phyloP scores from a whole-genome alignment of 208 protist species.

The Trypanosoma scelopori region DNA sequence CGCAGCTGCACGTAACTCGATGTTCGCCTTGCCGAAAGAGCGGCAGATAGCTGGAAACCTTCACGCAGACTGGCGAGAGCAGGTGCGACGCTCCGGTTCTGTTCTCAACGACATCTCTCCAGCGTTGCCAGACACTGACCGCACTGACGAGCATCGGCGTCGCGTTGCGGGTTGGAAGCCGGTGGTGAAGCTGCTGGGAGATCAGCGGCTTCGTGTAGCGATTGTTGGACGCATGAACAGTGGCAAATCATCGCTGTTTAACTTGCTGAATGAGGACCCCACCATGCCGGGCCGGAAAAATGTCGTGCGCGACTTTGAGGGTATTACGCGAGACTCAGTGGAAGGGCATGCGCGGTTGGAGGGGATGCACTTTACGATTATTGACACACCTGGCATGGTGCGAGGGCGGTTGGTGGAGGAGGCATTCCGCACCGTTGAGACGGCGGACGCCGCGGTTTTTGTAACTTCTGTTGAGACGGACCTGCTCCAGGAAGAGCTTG shows the following conservation, averaged over 20 bases:
- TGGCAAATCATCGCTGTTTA: slow-evolving; percentile 91
- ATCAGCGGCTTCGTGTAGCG: slow-evolving; percentile 83
- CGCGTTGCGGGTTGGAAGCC: slow-evolving; percentile 79
- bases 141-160: slow-evolving; percentile 71
- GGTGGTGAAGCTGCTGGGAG: slow-evolving; percentile 76
- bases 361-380: slow-evolving; percentile 85
- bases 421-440: slow-evolving; percentile 81
- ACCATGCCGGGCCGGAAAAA: slow-evolving; percentile 56
- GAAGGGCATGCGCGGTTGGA: slow-evolving; percentile 69
- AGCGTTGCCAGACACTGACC: slow-evolving; percentile 50
- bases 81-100: slow-evolving; percentile 53
- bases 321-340: slow-evolving; percentile 88
- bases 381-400: slow-evolving; percentile 89
- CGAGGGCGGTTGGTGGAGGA: slow-evolving; percentile 80
- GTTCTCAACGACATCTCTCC: slow-evolving; percentile 76
- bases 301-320: slow-evolving; percentile 83
- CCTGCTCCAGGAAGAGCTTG: slow-evolving; percentile 59
- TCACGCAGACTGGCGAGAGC: slow-evolving; percentile 61
- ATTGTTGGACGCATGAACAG: slow-evolving; percentile 89
- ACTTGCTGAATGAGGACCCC: slow-evolving; percentile 74
- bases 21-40: slow-evolving; percentile 26
- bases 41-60: slow-evolving; percentile 57
- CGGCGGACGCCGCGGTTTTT: slow-evolving; percentile 81
- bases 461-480: slow-evolving; percentile 72
- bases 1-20: not conserved